Base-by-base conservation (phyloP, 2,329 filamentous ascomycete species). In the Bipolaris sorokiniana region DNA sequence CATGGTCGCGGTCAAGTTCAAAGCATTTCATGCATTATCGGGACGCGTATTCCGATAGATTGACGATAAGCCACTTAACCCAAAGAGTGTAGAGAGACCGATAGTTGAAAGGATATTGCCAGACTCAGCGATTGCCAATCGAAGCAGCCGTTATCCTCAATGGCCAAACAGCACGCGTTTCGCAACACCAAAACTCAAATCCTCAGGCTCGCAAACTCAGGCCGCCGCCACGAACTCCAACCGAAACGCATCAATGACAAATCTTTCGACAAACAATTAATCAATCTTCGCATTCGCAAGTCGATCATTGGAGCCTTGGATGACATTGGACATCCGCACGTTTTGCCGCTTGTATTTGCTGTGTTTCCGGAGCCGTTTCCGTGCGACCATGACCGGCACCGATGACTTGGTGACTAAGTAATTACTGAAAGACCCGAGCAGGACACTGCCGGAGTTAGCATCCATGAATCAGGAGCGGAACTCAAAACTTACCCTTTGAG, bases 331-430 rank as follows among this genome's bases (percentile, higher is more conserved):
- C 63, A 95, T 86, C 57, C 87, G 87, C 58, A 91, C 80, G 41
- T 87, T 86, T 16, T 86, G 84, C 59, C 86, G 86, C 77, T 89
- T 90, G 75, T 90, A 90, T 74, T 94, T 93, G 74, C 86, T 88
- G 78, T 96, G 90, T 77, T 97, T 97, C 47, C 90, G 84, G 41
- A 97, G 82, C 56, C 91, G 89, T 81, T 96, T 97, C 57, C 95
- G 84, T 7, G 95, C 95, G 34, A 98, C 95, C 95, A 99, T 99
- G 58, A 99, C 95, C 0, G 95, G 95, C 15, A 96, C 92, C 2
- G 91, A 96, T 62, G 92, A 96, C 80, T 98, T 98, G 36, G 92
- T 96, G 31, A 99, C 93, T 7, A 99, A 83, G 72, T 99, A 99
- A 74, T 98, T 98, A 59, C 91, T 96, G 77, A 99, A 98, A 0